Percentiles rank a stretch among this genome's conserved stretches.
These are phyloP conservation scores for Pythium aquatile DNA, from an alignment of 352 stramenopile genomes.

Conservation along the genomic window DNA sequence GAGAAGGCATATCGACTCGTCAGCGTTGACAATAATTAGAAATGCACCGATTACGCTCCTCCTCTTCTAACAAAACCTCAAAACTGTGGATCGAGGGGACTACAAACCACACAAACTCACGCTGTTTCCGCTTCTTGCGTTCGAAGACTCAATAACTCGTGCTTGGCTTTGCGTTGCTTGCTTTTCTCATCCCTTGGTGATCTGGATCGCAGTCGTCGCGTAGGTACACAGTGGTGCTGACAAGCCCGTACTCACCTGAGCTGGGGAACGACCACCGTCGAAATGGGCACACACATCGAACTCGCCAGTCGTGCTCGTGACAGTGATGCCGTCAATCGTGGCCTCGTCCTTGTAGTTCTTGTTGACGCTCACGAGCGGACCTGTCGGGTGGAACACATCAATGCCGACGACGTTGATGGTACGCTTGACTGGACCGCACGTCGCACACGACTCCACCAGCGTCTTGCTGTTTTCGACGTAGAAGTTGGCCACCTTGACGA, in stretches of 20 bases:
- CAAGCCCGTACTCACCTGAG: constrained; percentile 14
- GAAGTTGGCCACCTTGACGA: constrained; percentile 52
- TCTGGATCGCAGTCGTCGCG: constrained; percentile 15
- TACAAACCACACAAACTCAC: not conserved
- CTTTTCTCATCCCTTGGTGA: constrained; percentile 11
- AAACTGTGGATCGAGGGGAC: not conserved
- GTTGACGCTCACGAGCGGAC: constrained; percentile 63
- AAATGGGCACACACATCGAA: constrained; percentile 32
- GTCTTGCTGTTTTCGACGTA: constrained; percentile 46
- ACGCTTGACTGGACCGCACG: constrained; percentile 62
- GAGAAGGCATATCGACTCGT: not conserved
- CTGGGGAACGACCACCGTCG: constrained; percentile 28
- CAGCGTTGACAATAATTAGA: constrained; percentile 2
- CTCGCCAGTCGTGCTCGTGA: constrained; percentile 23
- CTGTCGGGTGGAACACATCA: constrained; percentile 47
- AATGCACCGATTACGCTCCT: constrained; percentile 1
- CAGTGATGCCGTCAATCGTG: constrained; percentile 42
- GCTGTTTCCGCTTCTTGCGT: not conserved
- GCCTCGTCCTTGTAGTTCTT: constrained; percentile 71
- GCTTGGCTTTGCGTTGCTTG: no score
- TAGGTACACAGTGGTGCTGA: constrained; percentile 11
- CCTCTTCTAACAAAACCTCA: constrained; percentile 3
- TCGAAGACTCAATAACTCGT: not conserved
- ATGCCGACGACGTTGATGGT: constrained; percentile 47
- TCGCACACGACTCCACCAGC: constrained; percentile 62